These are phyloP conservation scores for Skeletonema potamos DNA, from an alignment of 108 stramenopile species.

Conservation along the genomic window DNA sequence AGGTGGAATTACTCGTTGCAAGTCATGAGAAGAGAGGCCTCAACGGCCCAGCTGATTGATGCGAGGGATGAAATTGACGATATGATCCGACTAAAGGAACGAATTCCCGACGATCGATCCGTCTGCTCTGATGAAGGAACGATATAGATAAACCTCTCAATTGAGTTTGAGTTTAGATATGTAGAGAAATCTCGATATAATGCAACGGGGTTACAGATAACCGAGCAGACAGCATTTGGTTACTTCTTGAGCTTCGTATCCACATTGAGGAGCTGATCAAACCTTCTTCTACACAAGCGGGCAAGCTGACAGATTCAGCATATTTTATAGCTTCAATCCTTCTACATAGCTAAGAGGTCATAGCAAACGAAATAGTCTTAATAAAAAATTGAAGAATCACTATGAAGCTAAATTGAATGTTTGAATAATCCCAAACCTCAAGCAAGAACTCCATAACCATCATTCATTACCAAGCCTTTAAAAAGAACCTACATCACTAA, in stretches of 20 bases:
- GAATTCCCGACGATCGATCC: neutral
- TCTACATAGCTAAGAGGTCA: neutral
- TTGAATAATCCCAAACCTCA: neutral
- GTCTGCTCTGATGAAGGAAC: neutral
- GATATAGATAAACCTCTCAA: neutral
- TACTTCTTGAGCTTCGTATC: no score
- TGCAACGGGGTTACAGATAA: no score
- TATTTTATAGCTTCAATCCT: no score
- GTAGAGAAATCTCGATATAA: neutral
- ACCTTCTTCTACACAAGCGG: no score
- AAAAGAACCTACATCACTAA: neutral
- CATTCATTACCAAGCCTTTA: neutral
- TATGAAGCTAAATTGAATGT: neutral
- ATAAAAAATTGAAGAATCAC: neutral
- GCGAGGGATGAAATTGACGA: conserved; percentile 5
- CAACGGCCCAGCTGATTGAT: neutral
- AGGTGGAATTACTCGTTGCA: conserved; percentile 32
- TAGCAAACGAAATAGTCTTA: neutral
- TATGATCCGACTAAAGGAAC: neutral
- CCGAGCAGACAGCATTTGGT: no score
- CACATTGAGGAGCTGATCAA: no score
- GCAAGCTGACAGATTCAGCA: no score
- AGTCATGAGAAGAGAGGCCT: conserved; percentile 10
- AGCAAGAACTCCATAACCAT: neutral
- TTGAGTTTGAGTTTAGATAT: neutral